Evolutionary conservation across 345 rosid genomes (phyloP), one percentile per base, ranked within the genome.

Genomic region (Linum usitatissimum): DNA sequence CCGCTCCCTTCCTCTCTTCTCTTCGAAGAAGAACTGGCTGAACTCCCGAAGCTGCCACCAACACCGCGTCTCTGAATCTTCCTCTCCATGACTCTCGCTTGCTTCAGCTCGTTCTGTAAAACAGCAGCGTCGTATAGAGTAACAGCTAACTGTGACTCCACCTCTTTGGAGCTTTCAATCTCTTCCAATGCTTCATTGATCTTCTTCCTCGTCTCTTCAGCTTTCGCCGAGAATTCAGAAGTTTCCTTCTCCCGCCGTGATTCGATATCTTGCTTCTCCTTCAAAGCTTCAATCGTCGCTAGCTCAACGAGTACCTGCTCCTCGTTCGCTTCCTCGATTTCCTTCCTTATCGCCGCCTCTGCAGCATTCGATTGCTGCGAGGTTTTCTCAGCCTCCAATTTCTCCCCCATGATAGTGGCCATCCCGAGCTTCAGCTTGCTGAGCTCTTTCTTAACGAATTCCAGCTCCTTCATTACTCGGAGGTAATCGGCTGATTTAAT

Each of bases 301-400:
- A 93, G 59, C 76, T 93, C 97, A 66, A 77, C 87, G 12, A 86
- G 67, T 72, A 93, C 84, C 67, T 78, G 87, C 62, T 93, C 97
- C 69, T 90, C 99, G 12, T 84, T 83, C 7, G 73, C 84, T 64
- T 69, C 84, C 59, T 84, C 96, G 1, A 84, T 85, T 71, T 90
- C 81, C 73, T 74, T 75, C 83, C 74, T 81, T 15, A 90, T 23
- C 2, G 28, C 80, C 5, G 61, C 78, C 53, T 81, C 85, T 0
- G 59, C 28, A 23, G 28, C 28, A 23, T 77, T 64, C n/a, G 79
- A 69, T 70, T 57, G 60, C 23, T 57, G 23, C 65, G 69, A 77
- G 30, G 81, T 84, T 67, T 71, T 84, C 76, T 78, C 90, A 0
- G 83, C 86, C 7, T 10, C 55, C 17, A n/a, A 70, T 70, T 87